Conservation (phyloP, 2,329 filamentous ascomycete genomes). For the Colletotrichum magnum region DNA sequence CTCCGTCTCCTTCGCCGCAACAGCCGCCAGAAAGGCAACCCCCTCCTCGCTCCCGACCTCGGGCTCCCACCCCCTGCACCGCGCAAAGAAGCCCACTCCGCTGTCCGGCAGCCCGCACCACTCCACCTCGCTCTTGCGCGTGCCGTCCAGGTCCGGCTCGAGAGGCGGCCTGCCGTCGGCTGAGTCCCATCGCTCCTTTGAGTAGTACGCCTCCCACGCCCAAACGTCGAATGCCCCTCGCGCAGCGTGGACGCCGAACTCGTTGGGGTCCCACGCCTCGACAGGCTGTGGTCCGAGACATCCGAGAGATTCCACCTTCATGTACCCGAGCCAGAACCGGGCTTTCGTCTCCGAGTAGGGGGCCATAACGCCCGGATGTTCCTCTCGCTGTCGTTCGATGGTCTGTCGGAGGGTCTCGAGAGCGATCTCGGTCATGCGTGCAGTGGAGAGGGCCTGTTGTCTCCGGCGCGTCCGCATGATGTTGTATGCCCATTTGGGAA, state of each 20-base stretch:
- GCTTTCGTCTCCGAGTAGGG: conserved; percentile 30
- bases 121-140: conserved; percentile 22
- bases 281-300: background rate
- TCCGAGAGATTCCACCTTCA: background rate
- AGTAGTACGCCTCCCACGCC: conserved; percentile 28
- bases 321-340: conserved; percentile 33
- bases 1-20: conserved; percentile 39
- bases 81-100: conserved; percentile 2
- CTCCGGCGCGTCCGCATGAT: conserved; percentile 13
- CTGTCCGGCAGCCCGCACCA: conserved; percentile 37
- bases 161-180: conserved; percentile 6
- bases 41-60: conserved; percentile 43
- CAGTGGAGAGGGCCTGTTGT: conserved; percentile 7
- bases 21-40: conserved; percentile 40
- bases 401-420: conserved; percentile 22
- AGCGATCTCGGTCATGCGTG: conserved; percentile 10
- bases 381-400: conserved; percentile 13
- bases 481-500: conserved; percentile 28
- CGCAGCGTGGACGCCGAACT: conserved; percentile 12
- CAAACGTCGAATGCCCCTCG: conserved; percentile 21
- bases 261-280: conserved; percentile 6
- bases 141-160: conserved; percentile 35
- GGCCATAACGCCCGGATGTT: background rate
- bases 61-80: conserved; percentile 35
- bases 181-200: conserved; percentile 17